phyloP scores from a whole-genome alignment of 768 basidiomycete genomes.

The Dioszegia crocea region DNA sequence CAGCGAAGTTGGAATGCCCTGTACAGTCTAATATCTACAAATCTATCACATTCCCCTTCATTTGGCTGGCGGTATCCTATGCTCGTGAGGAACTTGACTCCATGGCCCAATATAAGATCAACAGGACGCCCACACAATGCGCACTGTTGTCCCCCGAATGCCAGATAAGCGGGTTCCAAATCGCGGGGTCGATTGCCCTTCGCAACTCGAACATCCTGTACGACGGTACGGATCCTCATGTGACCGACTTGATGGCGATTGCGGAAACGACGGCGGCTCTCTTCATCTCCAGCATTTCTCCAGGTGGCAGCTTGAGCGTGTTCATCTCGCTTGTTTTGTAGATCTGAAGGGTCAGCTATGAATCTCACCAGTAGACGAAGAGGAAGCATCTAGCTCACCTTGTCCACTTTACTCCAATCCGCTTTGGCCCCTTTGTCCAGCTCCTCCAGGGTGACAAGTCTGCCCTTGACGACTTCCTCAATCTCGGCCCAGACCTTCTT shows the following conservation, averaged over 20 bases:
- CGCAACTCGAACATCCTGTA: neutral
- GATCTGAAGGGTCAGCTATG: slow-evolving; percentile 52
- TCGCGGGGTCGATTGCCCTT: no score
- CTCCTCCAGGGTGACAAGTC: slow-evolving; percentile 54
- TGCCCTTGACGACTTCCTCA: slow-evolving; percentile 60
- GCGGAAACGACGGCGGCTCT: slow-evolving; percentile 70
- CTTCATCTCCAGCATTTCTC: slow-evolving; percentile 53
- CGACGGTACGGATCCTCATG: slow-evolving; percentile 10
- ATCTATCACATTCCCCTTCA: no score
- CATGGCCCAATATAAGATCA: no score
- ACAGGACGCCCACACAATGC: no score
- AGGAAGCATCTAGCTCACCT: slow-evolving; percentile 63
- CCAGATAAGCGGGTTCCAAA: no score
- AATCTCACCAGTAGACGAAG: no score
- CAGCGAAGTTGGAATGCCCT: no score
- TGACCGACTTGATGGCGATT: slow-evolving; percentile 76
- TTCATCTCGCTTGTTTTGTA: slow-evolving; percentile 60
- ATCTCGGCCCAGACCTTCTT: slow-evolving; percentile 55
- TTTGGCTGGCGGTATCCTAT: no score
- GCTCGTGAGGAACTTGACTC: no score
- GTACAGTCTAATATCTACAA: no score
- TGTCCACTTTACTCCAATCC: slow-evolving; percentile 70
- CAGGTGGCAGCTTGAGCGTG: slow-evolving; percentile 51
- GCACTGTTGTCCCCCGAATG: no score
- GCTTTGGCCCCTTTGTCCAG: slow-evolving; percentile 48